Evolutionary conservation across 345 rosid genomes (phyloP), one percentile per base, ranked within the genome.

Genomic region (Balakata baccata): DNA sequence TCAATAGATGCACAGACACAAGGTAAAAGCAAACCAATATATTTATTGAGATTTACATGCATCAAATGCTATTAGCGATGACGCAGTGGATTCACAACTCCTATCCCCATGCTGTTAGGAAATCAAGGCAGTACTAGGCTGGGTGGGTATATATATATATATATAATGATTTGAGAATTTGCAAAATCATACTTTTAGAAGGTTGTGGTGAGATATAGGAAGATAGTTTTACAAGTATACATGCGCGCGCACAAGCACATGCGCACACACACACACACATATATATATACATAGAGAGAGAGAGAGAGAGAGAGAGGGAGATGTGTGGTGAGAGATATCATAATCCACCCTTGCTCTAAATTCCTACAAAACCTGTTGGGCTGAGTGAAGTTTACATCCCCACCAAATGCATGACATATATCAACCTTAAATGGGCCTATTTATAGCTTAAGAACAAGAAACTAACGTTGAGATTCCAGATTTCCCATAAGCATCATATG

Each of bases 381-480:
- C 34, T 13, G 43, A 8, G 12, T 14, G 58, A 49, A 49, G 50
- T 46, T 46, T 20, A 34, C 7, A 46, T 47, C 37, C 12, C 18
- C 5, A 45, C 45, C 62, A 50, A 16, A 68, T 64, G 64, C 34
- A 67, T 17, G 25, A 29, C 13, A 65, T 53, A 50, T 50, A 38
- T 50, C 63, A 71, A 67, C 72, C 60, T 77, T 81, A 23, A 82
- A 22, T 29, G 50, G 77, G 74, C 34, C 20, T 22, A 73, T 76
- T 38, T 5, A 43, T 34, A 73, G 50, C 65, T 53, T 63, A 81
- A 74, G 73, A 65, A 75, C 38, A 83, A 77, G 79, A 82, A 75
- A 89, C 92, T 87, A 77, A 92, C 98, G 87, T 81, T 75, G 99
- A 95, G 78, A 95, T 90, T 79, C 99, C 99, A 43, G 99, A 85